phyloP scores from a whole-genome alignment of 139 green algal genomes.

The Chlamydomonas eustigma region DNA sequence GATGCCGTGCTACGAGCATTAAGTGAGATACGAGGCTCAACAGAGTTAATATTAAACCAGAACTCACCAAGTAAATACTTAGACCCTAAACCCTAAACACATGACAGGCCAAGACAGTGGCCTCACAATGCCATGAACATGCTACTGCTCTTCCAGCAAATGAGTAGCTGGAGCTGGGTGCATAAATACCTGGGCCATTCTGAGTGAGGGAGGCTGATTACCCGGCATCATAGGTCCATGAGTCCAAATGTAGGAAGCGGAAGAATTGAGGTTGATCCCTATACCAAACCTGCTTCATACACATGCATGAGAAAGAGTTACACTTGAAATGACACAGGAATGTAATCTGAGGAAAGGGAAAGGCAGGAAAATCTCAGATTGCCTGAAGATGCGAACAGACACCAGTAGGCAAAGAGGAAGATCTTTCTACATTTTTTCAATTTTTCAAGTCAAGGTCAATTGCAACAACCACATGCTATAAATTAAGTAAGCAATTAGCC shows the following conservation, averaged over 20 bases:
- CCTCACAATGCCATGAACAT: neutral
- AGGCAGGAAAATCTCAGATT: neutral
- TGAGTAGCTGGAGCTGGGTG: no score
- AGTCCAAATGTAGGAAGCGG: neutral
- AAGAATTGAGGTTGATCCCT: neutral
- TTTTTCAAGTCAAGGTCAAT: neutral
- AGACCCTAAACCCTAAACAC: neutral
- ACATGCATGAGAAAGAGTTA: no score
- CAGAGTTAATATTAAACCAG: neutral
- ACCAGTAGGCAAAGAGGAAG: neutral
- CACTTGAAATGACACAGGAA: no score
- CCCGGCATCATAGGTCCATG: neutral
- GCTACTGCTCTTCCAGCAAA: no score
- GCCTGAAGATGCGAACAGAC: neutral
- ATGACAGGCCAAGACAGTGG: neutral
- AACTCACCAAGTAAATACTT: neutral
- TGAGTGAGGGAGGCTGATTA: neutral
- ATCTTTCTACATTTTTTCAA: neutral
- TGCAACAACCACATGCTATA: no score
- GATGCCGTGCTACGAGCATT: no score
- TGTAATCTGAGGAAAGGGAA: no score
- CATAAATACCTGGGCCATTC: neutral
- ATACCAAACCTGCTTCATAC: neutral
- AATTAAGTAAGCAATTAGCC: no score
- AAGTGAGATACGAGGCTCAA: no score